These are phyloP conservation scores for Adansonia rubrostipa DNA, from an alignment of 441 rosid genomes.

Conservation along the genomic window DNA sequence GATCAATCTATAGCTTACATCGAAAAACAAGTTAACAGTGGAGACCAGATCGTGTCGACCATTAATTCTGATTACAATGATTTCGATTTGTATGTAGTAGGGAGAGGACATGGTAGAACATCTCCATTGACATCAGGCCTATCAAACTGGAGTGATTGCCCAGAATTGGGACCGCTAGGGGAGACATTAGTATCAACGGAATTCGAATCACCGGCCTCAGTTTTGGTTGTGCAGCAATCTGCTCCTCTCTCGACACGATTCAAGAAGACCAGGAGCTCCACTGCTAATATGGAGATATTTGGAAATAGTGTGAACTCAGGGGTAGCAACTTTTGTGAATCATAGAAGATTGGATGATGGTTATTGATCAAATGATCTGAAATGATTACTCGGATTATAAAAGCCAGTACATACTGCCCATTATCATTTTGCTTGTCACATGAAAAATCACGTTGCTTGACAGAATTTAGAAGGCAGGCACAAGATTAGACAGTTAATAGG, in stretches of 20 bases:
- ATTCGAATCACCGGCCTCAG: background rate
- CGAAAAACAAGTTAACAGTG: slow-evolving; percentile 35
- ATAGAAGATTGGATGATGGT: slow-evolving; percentile 11
- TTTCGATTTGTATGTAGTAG: slow-evolving; percentile 27
- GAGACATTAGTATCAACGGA: slow-evolving; percentile 21
- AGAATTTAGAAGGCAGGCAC: background rate
- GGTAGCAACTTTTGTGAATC: slow-evolving; percentile 13
- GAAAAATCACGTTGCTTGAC: background rate
- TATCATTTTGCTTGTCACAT: background rate
- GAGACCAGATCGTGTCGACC: slow-evolving; percentile 11
- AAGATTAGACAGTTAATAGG: too few species aligned
- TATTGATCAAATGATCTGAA: too few species aligned
- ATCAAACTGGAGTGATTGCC: slow-evolving; percentile 16
- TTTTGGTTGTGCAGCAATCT: slow-evolving; percentile 27
- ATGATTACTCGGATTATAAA: too few species aligned
- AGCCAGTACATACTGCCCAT: background rate
- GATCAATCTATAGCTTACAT: slow-evolving; percentile 33
- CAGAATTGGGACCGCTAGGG: slow-evolving; percentile 23
- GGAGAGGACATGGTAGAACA: slow-evolving; percentile 15
- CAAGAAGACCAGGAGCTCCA: background rate
- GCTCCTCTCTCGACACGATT: background rate
- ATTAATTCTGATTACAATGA: background rate
- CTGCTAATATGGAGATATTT: background rate
- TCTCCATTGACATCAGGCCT: slow-evolving; percentile 19
- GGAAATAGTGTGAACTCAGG: background rate